These are phyloP conservation scores for Scheffersomyces illinoinensis DNA, from an alignment of 1,139 yeast genomes.

Conservation along the genomic window DNA sequence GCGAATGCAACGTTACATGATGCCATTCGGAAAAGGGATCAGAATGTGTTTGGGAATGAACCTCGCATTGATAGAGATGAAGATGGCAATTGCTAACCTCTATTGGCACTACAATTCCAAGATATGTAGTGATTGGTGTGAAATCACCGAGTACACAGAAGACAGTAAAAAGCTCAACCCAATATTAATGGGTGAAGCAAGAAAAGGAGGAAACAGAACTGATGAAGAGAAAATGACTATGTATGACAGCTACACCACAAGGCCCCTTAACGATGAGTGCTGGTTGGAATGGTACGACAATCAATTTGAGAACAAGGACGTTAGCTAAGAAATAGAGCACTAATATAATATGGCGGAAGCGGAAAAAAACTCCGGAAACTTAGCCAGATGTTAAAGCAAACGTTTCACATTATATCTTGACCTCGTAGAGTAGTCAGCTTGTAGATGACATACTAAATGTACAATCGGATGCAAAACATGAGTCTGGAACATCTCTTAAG, in stretches of 20 bases:
- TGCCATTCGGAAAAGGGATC: constrained; percentile 75
- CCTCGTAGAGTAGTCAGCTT: no score
- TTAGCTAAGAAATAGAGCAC: not conserved
- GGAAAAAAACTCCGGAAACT: not conserved
- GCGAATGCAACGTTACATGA: constrained; percentile 53
- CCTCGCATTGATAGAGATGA: constrained; percentile 67
- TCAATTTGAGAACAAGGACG: not conserved
- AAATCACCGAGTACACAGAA: constrained; percentile 19
- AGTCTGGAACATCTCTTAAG: no score
- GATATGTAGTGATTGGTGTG: constrained; percentile 48
- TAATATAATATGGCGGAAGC: not conserved
- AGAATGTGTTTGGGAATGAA: constrained; percentile 77
- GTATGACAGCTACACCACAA: constrained; percentile 53
- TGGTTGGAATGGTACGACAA: constrained; percentile 45
- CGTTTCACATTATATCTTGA: no score
- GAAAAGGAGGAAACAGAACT: constrained; percentile 18
- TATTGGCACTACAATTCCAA: constrained; percentile 47
- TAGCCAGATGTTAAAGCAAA: no score
- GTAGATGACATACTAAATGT: no score
- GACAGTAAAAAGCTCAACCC: constrained; percentile 9
- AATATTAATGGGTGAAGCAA: constrained; percentile 25
- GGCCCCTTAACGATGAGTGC: constrained; percentile 53
- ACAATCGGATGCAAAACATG: no score
- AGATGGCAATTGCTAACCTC: constrained; percentile 53
- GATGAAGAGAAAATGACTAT: constrained; percentile 53